Base-by-base conservation (phyloP, 2,329 filamentous ascomycete genomes). In the Waltergamsia citrina region DNA sequence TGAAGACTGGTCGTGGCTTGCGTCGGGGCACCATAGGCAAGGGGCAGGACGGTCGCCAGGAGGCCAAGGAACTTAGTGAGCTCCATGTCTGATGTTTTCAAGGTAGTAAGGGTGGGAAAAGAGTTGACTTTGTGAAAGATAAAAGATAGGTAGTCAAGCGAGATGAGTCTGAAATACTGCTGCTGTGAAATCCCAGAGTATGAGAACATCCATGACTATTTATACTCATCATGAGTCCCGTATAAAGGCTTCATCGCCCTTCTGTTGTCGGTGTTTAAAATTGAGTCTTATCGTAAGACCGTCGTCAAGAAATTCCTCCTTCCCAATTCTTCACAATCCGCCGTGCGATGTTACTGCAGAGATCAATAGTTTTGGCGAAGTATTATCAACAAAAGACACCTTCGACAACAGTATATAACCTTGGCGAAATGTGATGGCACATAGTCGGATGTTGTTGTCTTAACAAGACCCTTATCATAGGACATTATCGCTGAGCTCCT, bases 1-100 rank as follows among this genome's bases (percentile, higher is more conserved):
- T 60, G 56, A n/a, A 61, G 54, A 42, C 38, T 50, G 42, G 38
- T 50, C 27, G 54, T 45, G 27, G 54, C 38, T 32, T 51, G 43
- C 17, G 56, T 49, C 36, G 57, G 57, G 35, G 56, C 57, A 47
- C 57, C 57, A 40, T 60, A 59, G 45, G 47, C 56, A 39, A 59
- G 41, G 43, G 57, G 57, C 45, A 60, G 52, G 47, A 58, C 49
- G 38, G 42, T 49, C 44, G 57, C 57, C 40, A 60, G 41, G 42
- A 57, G 47, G 48, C 49, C 46, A 38, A 61, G 55, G 37, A 59
- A 59, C 33, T 41, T 53, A 41, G 49, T 46, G 48, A 61, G 49
- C 50, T 58, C 51, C 57, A 61, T 61, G 32, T 29, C n/a, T n/a
- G n/a, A n/a, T 33, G 39, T 41, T 49, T 28, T 47, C 37, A 48